These are phyloP conservation scores for Baorangia bicolor DNA, from an alignment of 768 basidiomycete species.

Conservation along the genomic window DNA sequence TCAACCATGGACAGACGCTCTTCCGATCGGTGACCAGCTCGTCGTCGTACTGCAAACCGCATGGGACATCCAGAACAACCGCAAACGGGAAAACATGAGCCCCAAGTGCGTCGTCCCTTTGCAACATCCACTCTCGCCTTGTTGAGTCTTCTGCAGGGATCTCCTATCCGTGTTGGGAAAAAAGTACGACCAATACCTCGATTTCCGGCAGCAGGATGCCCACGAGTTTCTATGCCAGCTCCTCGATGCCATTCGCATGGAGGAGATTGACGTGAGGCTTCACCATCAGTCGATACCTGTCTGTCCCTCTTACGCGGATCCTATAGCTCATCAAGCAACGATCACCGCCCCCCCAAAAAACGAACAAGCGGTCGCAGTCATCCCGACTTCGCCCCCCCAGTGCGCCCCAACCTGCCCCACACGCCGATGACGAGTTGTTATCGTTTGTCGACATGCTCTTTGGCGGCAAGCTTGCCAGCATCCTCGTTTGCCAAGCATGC, in stretches of 20 bases:
- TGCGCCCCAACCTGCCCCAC: conserved; percentile 7
- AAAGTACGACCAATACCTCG: conserved; percentile 93
- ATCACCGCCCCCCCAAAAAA: conserved; percentile 42
- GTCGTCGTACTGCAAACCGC: conserved; percentile 56
- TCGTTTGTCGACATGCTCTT: conserved; percentile 91
- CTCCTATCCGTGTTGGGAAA: conserved; percentile 66
- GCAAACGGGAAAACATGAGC: conserved; percentile 53
- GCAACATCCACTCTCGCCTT: background rate
- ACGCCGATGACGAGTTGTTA: conserved; percentile 47
- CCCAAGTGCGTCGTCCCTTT: conserved; percentile 54
- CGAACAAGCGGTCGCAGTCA: conserved; percentile 23
- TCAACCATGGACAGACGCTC: conserved; percentile 51
- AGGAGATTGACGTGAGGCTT: conserved; percentile 77
- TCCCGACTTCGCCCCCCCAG: background rate
- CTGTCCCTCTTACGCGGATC: background rate
- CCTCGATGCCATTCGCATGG: conserved; percentile 91
- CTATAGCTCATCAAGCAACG: conserved; percentile 78
- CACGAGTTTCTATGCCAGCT: conserved; percentile 91
- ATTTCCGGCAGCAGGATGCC: conserved; percentile 94
- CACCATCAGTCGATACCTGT: background rate
- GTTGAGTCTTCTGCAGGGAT: conserved; percentile 38
- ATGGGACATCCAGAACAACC: conserved; percentile 59
- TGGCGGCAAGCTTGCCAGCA: conserved; percentile 83
- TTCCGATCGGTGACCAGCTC: conserved; percentile 74
- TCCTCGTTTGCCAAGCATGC: conserved; percentile 93